Percentiles rank a stretch among this genome's conserved stretches.
phyloP scores from a whole-genome alignment of 345 rosid genomes.

The Passiflora organensis region DNA sequence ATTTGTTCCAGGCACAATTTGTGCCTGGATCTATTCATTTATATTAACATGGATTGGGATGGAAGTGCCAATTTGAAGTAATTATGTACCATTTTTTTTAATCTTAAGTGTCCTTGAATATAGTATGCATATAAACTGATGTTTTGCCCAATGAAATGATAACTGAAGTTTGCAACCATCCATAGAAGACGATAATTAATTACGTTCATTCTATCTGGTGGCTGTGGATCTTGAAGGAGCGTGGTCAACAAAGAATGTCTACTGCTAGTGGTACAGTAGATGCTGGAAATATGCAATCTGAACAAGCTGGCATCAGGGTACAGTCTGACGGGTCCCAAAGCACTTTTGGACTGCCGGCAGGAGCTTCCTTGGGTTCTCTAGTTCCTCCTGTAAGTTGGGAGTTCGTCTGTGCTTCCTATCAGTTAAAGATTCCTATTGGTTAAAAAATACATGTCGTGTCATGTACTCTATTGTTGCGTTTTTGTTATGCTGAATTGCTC shows the following conservation, averaged over 20 bases:
- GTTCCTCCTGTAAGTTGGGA: slow-evolving; percentile 54
- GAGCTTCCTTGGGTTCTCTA: slow-evolving; percentile 43
- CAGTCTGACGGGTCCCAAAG: slow-evolving; percentile 39
- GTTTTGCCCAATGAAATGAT: neutral
- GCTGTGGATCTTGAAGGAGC: slow-evolving; percentile 32
- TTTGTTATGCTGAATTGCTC: neutral
- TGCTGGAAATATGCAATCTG: slow-evolving; percentile 35
- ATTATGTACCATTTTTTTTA: neutral
- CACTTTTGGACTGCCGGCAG: slow-evolving; percentile 56
- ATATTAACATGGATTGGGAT: too few species aligned
- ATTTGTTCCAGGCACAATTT: too few species aligned
- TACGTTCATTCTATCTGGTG: neutral
- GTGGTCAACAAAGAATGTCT: slow-evolving; percentile 41
- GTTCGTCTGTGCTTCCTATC: slow-evolving; percentile 1
- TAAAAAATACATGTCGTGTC: too few species aligned
- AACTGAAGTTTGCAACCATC: neutral
- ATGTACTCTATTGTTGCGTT: too few species aligned
- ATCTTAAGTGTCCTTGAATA: too few species aligned
- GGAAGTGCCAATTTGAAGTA: too few species aligned
- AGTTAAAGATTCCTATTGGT: too few species aligned
- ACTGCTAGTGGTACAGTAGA: slow-evolving; percentile 27
- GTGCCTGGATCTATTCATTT: too few species aligned
- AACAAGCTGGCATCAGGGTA: slow-evolving; percentile 35
- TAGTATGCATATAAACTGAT: too few species aligned
- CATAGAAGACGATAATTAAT: neutral